Evolutionary conservation across 148 eudicot species (phyloP).

Genomic region (Rhododendron henanense): DNA sequence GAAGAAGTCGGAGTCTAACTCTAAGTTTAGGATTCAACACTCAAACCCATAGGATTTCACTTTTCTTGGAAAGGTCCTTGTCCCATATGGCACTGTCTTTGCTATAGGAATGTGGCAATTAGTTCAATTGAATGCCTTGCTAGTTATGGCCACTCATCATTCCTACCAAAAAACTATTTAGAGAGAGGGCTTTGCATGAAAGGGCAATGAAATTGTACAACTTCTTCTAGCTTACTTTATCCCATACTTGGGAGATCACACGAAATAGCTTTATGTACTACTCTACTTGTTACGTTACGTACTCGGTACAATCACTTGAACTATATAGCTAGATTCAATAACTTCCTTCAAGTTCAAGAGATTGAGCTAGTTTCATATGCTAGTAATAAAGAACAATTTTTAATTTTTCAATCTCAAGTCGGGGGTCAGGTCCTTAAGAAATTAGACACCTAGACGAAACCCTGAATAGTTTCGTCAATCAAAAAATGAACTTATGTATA

Average conservation of each 20-base stretch:
- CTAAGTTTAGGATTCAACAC: no score
- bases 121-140: constrained; percentile 12
- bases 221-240: constrained; percentile 13
- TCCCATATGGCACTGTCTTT: constrained; percentile 12
- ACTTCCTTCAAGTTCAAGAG: not conserved
- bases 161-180: not conserved
- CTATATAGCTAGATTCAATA: not conserved
- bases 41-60: no score
- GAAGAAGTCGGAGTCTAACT: not conserved
- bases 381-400: not conserved
- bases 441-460: no score
- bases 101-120: constrained; percentile 2
- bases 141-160: constrained; percentile 16
- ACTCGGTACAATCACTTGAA: not conserved
- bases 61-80: constrained; percentile 8
- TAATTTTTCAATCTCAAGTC: not conserved
- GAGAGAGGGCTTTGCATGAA: constrained; percentile 4
- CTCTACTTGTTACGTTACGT: not conserved
- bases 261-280: constrained; percentile 7
- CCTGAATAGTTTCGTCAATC: not conserved
- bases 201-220: constrained; percentile 3
- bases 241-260: constrained; percentile 19
- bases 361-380: not conserved
- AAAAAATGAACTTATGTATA: not conserved
- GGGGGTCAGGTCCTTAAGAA: not conserved